These are phyloP conservation scores for Turnera subulata DNA, from an alignment of 345 rosid genomes.

Conservation along the genomic window DNA sequence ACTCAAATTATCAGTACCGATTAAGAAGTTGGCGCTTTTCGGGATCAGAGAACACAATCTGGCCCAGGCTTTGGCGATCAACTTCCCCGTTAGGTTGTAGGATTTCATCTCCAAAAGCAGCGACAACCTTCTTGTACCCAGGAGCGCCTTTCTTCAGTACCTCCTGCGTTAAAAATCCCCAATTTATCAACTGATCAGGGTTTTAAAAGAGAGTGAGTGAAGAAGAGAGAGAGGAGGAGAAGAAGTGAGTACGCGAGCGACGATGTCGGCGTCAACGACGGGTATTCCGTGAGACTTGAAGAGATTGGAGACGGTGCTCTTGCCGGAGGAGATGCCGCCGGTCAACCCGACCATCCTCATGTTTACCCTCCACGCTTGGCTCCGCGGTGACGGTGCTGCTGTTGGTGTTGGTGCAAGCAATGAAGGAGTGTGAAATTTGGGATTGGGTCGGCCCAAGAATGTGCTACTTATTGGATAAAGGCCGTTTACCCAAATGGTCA, in stretches of 20 bases:
- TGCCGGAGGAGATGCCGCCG: slow-evolving; percentile 91
- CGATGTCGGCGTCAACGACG: slow-evolving; percentile 72
- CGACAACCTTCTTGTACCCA: slow-evolving; percentile 32
- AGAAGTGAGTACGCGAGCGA: slow-evolving; percentile 54
- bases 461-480: not conserved
- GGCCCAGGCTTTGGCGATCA: slow-evolving; percentile 71
- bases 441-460: too few relatives aligned
- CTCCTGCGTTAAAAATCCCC: slow-evolving; percentile 10
- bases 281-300: slow-evolving; percentile 69
- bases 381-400: too few relatives aligned
- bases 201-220: not conserved
- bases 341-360: slow-evolving; percentile 87
- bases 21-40: slow-evolving; percentile 75
- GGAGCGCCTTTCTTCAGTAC: slow-evolving; percentile 24
- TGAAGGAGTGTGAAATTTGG: too few relatives aligned
- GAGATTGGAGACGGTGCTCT: slow-evolving; percentile 80
- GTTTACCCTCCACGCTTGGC: slow-evolving; percentile 5
- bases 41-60: slow-evolving; percentile 75
- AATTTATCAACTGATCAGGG: too few relatives aligned
- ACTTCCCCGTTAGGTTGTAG: slow-evolving; percentile 32
- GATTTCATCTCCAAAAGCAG: slow-evolving; percentile 32
- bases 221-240: not conserved
- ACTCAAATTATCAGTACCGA: slow-evolving; percentile 32
- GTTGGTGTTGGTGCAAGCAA: too few relatives aligned
- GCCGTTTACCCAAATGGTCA: too few relatives aligned